Evolutionary conservation across 352 stramenopile genomes (phyloP).

Genomic region (Phytophthora idaei): DNA sequence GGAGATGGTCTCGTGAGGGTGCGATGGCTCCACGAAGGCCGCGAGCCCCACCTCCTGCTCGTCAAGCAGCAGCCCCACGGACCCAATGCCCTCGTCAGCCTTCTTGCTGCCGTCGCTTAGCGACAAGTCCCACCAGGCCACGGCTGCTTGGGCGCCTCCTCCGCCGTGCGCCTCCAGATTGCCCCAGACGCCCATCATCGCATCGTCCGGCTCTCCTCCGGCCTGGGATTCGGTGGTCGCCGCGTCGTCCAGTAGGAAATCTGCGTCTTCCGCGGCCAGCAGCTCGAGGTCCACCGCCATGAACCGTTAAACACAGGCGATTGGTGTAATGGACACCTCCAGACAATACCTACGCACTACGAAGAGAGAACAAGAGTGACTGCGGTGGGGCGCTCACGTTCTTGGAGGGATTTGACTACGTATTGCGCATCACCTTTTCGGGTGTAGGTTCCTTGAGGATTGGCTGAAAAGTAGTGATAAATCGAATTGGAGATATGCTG

Average conservation of each 20-base stretch:
- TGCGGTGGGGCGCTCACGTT: background rate
- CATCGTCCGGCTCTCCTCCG: conserved; percentile 31
- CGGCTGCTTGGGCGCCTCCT: conserved; percentile 19
- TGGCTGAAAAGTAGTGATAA: conserved; percentile 14
- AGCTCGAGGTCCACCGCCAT: conserved; percentile 36
- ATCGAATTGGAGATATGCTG: background rate
- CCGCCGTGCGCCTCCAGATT: conserved; percentile 36
- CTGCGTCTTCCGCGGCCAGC: conserved; percentile 24
- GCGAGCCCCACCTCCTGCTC: conserved; percentile 33
- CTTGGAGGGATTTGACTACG: conserved; percentile 21
- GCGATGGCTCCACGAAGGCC: conserved; percentile 34
- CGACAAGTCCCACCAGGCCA: conserved; percentile 30
- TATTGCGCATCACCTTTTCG: conserved; percentile 16
- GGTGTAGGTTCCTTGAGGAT: conserved; percentile 8
- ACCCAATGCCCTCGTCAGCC: conserved; percentile 6
- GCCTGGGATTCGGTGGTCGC: conserved; percentile 22
- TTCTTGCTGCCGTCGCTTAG: conserved; percentile 18
- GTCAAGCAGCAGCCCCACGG: conserved; percentile 27
- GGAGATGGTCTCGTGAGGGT: conserved; percentile 13
- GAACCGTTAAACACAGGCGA: background rate
- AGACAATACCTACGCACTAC: background rate
- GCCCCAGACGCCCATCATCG: conserved; percentile 33
- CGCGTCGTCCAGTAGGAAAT: conserved; percentile 36
- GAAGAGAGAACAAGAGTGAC: conserved; percentile 5
- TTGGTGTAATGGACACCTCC: background rate